Base-by-base conservation (phyloP, 345 rosid species). In the Gossypium anomalum region DNA sequence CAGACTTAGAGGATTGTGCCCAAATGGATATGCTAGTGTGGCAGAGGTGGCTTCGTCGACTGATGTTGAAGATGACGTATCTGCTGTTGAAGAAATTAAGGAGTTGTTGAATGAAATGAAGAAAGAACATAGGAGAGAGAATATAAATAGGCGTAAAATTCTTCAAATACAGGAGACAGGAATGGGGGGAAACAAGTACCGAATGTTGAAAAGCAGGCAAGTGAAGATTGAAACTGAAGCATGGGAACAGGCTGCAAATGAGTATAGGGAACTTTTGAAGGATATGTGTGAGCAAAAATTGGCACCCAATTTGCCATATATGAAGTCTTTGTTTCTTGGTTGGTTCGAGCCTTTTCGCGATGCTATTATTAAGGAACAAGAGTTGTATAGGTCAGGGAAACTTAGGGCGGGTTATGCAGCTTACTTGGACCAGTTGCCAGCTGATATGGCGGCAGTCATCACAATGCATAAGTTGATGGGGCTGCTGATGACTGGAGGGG, bases 261-360 rank as follows among this genome's bases (percentile, higher is more conserved):
- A 96, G 82, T 96, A 93, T 41, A 84, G 59, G 81, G 97, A 93
- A 83, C 91, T 96, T 67, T 77, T 96, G 80, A 75, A 43, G 71
- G 95, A 96, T 70, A 96, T 96, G 99, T 93, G 98, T 78, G 91
- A 89, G 85, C 89, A 93, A 2, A 93, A 87, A 75, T 85, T 96
- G 83, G 99, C 99, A 11, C 99, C 98, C 0, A 93, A 88, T 83
- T 79, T 96, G 71, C 99, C 98, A 55, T 96, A 90, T 75, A 88
- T 96, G 82, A 92, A 96, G 83, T 82, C 92, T 0, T 79, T 96
- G 87, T 93, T 96, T 80, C 85, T 96, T 5, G 99, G 99, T 69
- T 96, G 99, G 99, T 92, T 96, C 60, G 98, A 96, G 76, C 98
- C 99, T 14, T 72, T 96, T 57, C 78, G 89, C 61, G 89, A 93